Base-by-base conservation (phyloP, 116 monocot species). In the Phalaenopsis hybrid region DNA sequence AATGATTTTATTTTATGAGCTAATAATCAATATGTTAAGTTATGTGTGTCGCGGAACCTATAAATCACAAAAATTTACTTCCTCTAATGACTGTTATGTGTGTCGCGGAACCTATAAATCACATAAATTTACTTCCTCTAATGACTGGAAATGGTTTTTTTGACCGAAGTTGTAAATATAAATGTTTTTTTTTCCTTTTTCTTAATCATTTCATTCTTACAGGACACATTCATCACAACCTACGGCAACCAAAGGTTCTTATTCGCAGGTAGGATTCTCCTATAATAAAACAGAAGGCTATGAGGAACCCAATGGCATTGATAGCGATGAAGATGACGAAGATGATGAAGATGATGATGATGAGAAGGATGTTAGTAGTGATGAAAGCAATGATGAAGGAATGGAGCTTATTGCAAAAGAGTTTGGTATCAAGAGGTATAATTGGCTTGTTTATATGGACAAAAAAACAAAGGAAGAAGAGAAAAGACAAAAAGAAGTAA, bases 391-490 rank as follows among this genome's bases (percentile, higher is more conserved):
- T 75, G 95, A 99, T 84, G 92, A 95, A 87, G 86, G 89, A 75
- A 91, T 99, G 85, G 99, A 93, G 58, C 78, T 48, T 51, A 95
- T 99, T 86, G 95, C 99, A 34, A 93, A 95, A 83, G 99, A 93
- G 55, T 99, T 99, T 91, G 99, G 99, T 82, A 81, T 99, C 23
- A 95, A 88, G 82, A 90, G 93, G 83, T 99, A 99, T 75, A 99
- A 93, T 67, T 95, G 95, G 95, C 95, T 99, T 85, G 89, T 95
- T 80, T 92, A 95, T 81, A 99, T 93, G 99, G 99, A 99, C 75
- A 95, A 95, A 75, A 99, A 95, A 84, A 88, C 90, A 57, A 99
- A 93, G 77, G 99, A 99, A 79, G 94, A 97, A 84, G 99, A 99
- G 86, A 95, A 87, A 85, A 89, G 92, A 5, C 95, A 93, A 69